Evolutionary conservation across 2,329 filamentous ascomycete genomes (phyloP).

Genomic region (Ceratocystis variospora): DNA sequence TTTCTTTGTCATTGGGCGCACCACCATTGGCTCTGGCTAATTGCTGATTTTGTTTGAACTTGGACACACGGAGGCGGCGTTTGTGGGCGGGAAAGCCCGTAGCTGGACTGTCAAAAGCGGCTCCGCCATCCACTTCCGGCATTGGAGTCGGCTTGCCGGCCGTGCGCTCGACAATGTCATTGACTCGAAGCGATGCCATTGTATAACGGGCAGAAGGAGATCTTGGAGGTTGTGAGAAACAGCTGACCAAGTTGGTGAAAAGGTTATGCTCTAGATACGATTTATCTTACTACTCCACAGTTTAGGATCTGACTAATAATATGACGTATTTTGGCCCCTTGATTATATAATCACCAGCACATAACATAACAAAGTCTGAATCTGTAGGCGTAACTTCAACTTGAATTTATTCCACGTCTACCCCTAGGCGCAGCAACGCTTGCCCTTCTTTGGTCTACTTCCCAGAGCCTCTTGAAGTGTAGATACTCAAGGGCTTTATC

Average conservation of each 20-base stretch:
- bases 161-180: slow-evolving; percentile 68
- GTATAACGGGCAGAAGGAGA: neutral
- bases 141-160: slow-evolving; percentile 30
- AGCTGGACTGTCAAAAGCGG: slow-evolving; percentile 35
- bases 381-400: too few relatives aligned
- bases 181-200: slow-evolving; percentile 40
- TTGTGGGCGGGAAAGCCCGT: slow-evolving; percentile 84
- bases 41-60: slow-evolving; percentile 61
- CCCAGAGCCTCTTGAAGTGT: too few relatives aligned
- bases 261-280: neutral
- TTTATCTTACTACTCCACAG: neutral
- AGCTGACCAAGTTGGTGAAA: neutral
- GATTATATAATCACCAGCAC: too few relatives aligned
- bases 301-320: neutral
- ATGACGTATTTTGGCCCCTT: neutral
- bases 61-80: slow-evolving; percentile 56
- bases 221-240: neutral
- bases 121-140: slow-evolving; percentile 43
- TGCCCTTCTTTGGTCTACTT: too few relatives aligned
- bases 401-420: too few relatives aligned
- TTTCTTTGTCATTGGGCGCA: neutral
- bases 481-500: too few relatives aligned
- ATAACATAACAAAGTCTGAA: too few relatives aligned
- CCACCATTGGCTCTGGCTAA: slow-evolving; percentile 14
- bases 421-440: too few relatives aligned